Percentiles rank a stretch among this genome's conserved stretches.
Conservation (phyloP, 805 yeast species). For the Starmerella scarabaei region DNA sequence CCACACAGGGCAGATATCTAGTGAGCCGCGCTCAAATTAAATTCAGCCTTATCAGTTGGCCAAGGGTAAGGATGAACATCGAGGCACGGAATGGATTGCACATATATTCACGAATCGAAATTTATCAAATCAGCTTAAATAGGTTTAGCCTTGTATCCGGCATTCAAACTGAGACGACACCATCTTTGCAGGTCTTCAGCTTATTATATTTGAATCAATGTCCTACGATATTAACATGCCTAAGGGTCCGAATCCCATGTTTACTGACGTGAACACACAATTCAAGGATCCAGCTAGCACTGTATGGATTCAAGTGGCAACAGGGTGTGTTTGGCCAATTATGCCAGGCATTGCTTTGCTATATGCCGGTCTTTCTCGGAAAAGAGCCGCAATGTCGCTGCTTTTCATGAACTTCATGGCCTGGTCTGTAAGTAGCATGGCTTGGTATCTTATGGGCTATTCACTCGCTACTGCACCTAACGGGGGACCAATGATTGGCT, state of each 20-base stretch:
- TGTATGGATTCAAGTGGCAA: conserved; percentile 10
- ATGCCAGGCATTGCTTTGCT: conserved; percentile 12
- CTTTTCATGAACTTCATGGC: conserved; percentile 9
- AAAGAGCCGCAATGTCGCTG: conserved; percentile 5
- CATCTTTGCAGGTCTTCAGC: too few species aligned
- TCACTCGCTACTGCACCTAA: conserved; percentile 5
- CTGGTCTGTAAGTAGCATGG: conserved; percentile 6
- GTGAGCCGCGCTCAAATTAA: too few species aligned
- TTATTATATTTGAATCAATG: too few species aligned
- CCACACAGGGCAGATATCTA: too few species aligned
- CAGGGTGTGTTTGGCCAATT: conserved; percentile 15
- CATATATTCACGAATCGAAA: too few species aligned
- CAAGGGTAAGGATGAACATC: too few species aligned
- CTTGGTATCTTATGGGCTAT: conserved; percentile 12
- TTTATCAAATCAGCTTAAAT: too few species aligned
- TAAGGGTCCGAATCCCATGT: conserved; percentile 11
- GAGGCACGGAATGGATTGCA: too few species aligned
- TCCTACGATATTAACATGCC: conserved; percentile 6
- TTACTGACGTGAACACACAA: conserved; percentile 9
- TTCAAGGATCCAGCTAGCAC: conserved; percentile 4
- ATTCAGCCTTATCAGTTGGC: too few species aligned
- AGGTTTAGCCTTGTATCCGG: too few species aligned
- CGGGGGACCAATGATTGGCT: conserved; percentile 13
- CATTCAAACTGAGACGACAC: too few species aligned
- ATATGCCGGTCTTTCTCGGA: conserved; percentile 11